Evolutionary conservation across 768 basidiomycete genomes (phyloP).

Genomic region (Serendipita indica): DNA sequence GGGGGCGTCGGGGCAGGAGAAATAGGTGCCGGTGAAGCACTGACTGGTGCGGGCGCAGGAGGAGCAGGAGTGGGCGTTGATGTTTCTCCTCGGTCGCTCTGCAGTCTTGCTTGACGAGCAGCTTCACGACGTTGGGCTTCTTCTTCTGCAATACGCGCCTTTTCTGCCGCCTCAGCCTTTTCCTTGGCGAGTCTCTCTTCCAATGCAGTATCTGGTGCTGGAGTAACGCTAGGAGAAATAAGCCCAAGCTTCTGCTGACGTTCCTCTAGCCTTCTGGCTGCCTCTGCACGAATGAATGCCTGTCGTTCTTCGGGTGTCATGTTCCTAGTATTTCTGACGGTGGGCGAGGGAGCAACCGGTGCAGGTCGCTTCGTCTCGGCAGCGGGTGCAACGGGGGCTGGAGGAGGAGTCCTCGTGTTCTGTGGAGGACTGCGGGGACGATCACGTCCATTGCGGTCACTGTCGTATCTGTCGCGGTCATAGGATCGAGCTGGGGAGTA

Average conservation of each 20-base stretch:
- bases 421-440: constrained; percentile 24
- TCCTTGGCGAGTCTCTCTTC: constrained; percentile 76
- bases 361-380: constrained; percentile 21
- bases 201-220: constrained; percentile 55
- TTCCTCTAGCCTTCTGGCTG: constrained; percentile 65
- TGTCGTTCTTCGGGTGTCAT: constrained; percentile 78
- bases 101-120: constrained; percentile 36
- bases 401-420: constrained; percentile 27
- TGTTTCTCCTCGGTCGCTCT: constrained; percentile 58
- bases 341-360: constrained; percentile 33
- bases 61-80: constrained; percentile 19
- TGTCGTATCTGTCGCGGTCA: background rate
- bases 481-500: constrained; percentile 16
- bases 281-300: constrained; percentile 65
- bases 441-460: constrained; percentile 14
- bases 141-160: constrained; percentile 58
- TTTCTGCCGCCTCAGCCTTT: constrained; percentile 83
- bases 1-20: constrained; percentile 31
- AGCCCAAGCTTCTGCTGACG: constrained; percentile 79
- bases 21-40: constrained; percentile 28
- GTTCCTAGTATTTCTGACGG: constrained; percentile 30
- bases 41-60: constrained; percentile 28
- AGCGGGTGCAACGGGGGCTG: constrained; percentile 38
- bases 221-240: constrained; percentile 14
- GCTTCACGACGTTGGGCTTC: constrained; percentile 70